phyloP scores from a whole-genome alignment of 116 monocot species.

The Trichopus zeylanicus region DNA sequence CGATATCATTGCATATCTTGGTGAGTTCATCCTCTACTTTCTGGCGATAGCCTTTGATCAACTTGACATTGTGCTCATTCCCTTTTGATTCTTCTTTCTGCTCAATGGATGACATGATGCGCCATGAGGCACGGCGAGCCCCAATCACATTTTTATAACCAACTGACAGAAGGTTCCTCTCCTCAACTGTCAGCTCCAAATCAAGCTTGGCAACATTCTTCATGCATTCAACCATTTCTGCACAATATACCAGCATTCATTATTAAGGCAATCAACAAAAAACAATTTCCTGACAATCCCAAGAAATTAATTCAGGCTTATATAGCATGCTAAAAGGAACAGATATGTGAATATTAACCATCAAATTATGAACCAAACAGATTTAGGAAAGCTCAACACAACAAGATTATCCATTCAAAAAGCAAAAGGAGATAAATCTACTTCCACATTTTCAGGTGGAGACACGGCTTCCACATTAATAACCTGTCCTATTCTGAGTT shows the following conservation, averaged over 20 bases:
- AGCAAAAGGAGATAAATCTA: too few relatives aligned
- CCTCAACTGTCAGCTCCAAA: conserved; percentile 37
- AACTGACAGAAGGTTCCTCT: conserved; percentile 35
- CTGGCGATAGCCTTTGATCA: conserved; percentile 21
- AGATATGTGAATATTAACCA: too few relatives aligned
- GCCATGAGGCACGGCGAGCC: conserved; percentile 33
- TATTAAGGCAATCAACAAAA: neutral
- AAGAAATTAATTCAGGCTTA: neutral
- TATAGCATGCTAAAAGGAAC: too few relatives aligned
- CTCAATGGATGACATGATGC: conserved; percentile 38
- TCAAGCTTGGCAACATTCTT: conserved; percentile 28
- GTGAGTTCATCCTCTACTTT: conserved; percentile 31
- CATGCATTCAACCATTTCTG: conserved; percentile 37
- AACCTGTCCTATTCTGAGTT: too few relatives aligned
- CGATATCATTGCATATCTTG: conserved; percentile 22
- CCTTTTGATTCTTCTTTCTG: conserved; percentile 37
- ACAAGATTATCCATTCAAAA: too few relatives aligned
- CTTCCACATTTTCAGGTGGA: too few relatives aligned
- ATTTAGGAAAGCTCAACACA: too few relatives aligned
- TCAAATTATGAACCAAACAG: too few relatives aligned
- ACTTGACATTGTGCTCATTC: conserved; percentile 18
- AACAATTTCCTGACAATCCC: neutral
- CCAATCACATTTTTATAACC: conserved; percentile 42
- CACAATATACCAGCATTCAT: too few relatives aligned
- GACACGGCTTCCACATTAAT: too few relatives aligned